phyloP scores from a whole-genome alignment of 2,329 filamentous ascomycete genomes.

The Aspergillus sp. region DNA sequence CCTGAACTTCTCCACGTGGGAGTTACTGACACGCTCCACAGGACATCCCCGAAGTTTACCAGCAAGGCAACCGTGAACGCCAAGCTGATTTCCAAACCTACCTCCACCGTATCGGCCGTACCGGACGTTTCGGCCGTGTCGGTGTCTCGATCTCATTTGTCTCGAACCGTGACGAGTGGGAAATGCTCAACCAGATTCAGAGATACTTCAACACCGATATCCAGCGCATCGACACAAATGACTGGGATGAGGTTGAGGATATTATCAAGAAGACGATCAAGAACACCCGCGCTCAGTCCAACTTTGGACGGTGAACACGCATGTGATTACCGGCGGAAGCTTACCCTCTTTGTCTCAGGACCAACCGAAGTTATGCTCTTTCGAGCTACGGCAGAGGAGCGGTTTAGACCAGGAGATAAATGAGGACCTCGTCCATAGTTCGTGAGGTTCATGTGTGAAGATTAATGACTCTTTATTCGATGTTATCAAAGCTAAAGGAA shows the following conservation, averaged over 20 bases:
- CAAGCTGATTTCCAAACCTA: constrained; percentile 90
- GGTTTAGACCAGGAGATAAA: background rate
- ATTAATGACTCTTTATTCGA: constrained; percentile 28
- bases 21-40: constrained; percentile 13
- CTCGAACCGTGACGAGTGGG: constrained; percentile 78
- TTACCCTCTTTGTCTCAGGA: background rate
- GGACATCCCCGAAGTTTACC: constrained; percentile 69
- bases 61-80: constrained; percentile 59
- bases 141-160: constrained; percentile 96
- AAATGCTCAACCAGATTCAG: constrained; percentile 76
- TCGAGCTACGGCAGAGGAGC: background rate
- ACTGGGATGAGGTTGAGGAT: constrained; percentile 89
- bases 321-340: background rate
- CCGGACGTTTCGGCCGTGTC: constrained; percentile 92
- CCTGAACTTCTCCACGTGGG: background rate
- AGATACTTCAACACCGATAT: constrained; percentile 78
- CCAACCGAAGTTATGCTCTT: background rate
- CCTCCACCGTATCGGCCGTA: constrained; percentile 95
- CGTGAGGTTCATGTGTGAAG: constrained; percentile 26
- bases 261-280: constrained; percentile 81
- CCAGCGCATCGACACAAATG: constrained; percentile 74
- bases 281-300: constrained; percentile 42
- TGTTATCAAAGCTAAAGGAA: constrained; percentile 18
- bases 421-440: constrained; percentile 6
- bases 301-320: constrained; percentile 28